These are phyloP conservation scores for Penicillium sp. DNA, from an alignment of 2,329 filamentous ascomycete genomes.

Conservation along the genomic window DNA sequence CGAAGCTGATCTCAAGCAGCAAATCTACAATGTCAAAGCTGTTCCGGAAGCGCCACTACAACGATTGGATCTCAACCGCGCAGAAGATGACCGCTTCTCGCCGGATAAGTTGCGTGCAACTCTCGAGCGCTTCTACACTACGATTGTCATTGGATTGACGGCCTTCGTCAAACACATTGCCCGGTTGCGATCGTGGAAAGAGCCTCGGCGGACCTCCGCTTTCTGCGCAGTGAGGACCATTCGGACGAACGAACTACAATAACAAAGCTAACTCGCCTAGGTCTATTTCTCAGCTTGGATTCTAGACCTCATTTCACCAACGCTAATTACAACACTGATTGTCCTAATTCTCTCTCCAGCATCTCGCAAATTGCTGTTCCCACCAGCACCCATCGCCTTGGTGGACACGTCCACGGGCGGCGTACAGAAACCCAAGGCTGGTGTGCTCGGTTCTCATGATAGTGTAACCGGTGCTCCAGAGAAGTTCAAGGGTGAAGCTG, in stretches of 20 bases:
- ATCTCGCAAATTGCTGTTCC: slow-evolving; percentile 68
- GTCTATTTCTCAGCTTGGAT: slow-evolving; percentile 70
- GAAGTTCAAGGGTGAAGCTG: slow-evolving; percentile 81
- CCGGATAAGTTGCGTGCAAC: slow-evolving; percentile 81
- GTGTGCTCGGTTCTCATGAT: slow-evolving; percentile 75
- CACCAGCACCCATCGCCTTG: slow-evolving; percentile 75
- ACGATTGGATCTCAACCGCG: slow-evolving; percentile 77
- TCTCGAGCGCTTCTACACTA: slow-evolving; percentile 81
- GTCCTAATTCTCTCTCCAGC: slow-evolving; percentile 69
- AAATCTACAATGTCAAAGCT: slow-evolving; percentile 74
- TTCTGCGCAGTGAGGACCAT: slow-evolving; percentile 61
- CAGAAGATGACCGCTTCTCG: slow-evolving; percentile 81
- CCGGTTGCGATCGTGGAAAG: slow-evolving; percentile 78
- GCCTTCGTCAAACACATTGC: slow-evolving; percentile 74
- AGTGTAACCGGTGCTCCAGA: slow-evolving; percentile 82
- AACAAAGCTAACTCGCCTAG: slow-evolving; percentile 29
- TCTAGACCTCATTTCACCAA: slow-evolving; percentile 71
- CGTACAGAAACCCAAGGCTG: slow-evolving; percentile 76
- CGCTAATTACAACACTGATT: slow-evolving; percentile 63
- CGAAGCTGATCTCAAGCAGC: slow-evolving; percentile 45
- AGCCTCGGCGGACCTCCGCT: slow-evolving; percentile 67
- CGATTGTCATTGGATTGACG: slow-evolving; percentile 71
- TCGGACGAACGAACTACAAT: not conserved
- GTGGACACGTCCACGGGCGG: slow-evolving; percentile 73
- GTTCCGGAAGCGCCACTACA: slow-evolving; percentile 55